Evolutionary conservation across 805 yeast genomes (phyloP).

Genomic region (Starmerella bombi): DNA sequence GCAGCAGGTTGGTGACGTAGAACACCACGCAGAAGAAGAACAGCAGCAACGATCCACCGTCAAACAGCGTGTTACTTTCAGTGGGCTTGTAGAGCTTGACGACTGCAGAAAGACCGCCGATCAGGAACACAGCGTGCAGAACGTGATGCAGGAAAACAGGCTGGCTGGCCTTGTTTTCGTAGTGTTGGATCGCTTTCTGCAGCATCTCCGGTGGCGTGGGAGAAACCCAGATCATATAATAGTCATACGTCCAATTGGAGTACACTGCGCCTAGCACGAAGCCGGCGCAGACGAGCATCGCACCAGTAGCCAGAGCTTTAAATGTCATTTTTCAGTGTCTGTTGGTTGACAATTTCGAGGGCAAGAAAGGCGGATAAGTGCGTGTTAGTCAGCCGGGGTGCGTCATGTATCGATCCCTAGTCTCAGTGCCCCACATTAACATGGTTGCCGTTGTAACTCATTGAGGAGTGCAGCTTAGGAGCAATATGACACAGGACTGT

Average conservation of each 20-base stretch:
- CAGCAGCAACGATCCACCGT: conserved; percentile 72
- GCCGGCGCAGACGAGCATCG: conserved; percentile 37
- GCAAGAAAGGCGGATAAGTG: no score
- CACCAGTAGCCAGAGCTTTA: conserved; percentile 24
- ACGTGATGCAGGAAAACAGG: conserved; percentile 47
- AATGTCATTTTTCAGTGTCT: conserved; percentile 24
- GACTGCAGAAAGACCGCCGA: conserved; percentile 62
- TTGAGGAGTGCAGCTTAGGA: not conserved
- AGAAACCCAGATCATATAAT: conserved; percentile 55
- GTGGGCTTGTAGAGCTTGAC: conserved; percentile 77
- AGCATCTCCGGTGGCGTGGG: conserved; percentile 40
- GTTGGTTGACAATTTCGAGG: no score
- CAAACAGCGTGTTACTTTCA: conserved; percentile 74
- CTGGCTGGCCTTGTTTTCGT: conserved; percentile 54
- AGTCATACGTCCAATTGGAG: conserved; percentile 73
- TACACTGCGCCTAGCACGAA: conserved; percentile 71
- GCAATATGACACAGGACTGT: no score
- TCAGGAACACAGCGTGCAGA: conserved; percentile 44
- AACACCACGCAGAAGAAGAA: conserved; percentile 60
- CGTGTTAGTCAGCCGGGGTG: no score
- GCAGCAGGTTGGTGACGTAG: conserved; percentile 72
- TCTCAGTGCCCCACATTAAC: no score
- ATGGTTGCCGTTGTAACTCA: not conserved
- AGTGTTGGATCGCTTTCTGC: conserved; percentile 54
- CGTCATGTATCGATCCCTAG: no score